These are phyloP conservation scores for Cyclotella distinguenda DNA, from an alignment of 108 stramenopile genomes.

Conservation along the genomic window DNA sequence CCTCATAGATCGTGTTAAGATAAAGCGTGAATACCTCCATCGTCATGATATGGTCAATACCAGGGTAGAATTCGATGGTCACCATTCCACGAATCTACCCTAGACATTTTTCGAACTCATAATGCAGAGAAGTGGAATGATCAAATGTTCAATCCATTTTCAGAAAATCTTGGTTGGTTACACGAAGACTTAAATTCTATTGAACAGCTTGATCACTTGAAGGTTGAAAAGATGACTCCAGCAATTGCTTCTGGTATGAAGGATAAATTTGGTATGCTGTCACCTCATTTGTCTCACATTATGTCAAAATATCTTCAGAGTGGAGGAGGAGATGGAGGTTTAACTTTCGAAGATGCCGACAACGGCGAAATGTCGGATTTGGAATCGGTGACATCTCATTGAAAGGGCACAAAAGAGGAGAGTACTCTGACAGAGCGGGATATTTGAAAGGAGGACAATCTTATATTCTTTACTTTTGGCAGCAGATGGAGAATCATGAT, in stretches of 20 bases:
- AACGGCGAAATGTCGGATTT: not conserved
- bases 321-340: conserved; percentile 13
- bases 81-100: not conserved
- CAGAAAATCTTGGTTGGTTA: not conserved
- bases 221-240: not conserved
- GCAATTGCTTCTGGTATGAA: conserved; percentile 3
- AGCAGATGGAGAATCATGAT: not conserved
- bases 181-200: not conserved
- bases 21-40: conserved; percentile 7
- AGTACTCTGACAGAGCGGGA: not conserved
- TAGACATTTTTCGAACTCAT: not conserved
- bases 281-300: not conserved
- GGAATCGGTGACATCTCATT: not conserved
- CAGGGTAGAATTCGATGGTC: conserved; percentile 1
- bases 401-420: too few species aligned
- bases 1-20: conserved; percentile 1
- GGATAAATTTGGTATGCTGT: not conserved
- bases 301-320: conserved; percentile 5
- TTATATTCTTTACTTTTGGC: conserved; percentile 9
- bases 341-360: not conserved
- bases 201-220: not conserved
- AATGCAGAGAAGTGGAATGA: conserved; percentile 18
- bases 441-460: not conserved
- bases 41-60: conserved; percentile 3
- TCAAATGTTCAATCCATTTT: not conserved